Evolutionary conservation across 73 alveolate species (phyloP).

Genomic region (Stentor roeselii): DNA sequence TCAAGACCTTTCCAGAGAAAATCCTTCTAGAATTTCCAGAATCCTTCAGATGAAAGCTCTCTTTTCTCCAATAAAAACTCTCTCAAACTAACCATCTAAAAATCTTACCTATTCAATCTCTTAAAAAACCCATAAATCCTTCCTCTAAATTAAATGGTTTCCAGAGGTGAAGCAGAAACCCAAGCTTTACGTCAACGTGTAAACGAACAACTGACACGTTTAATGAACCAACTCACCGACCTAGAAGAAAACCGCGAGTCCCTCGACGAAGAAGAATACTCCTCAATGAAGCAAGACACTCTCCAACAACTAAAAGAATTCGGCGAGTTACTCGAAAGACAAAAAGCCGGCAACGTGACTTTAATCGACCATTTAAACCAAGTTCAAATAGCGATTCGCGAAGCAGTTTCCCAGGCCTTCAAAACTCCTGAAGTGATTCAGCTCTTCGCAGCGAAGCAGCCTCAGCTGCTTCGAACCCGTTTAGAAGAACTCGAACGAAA

Average conservation of each 20-base stretch:
- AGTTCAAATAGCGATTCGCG: conserved; percentile 9
- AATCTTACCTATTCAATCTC: no score
- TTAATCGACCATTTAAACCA: conserved; percentile 13
- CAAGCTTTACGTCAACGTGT: conserved; percentile 26
- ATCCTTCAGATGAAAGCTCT: no score
- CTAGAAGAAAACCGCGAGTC: conserved; percentile 13
- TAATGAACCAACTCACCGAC: conserved; percentile 4
- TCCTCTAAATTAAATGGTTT: background rate
- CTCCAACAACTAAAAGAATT: conserved; percentile 26
- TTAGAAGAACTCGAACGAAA: conserved; percentile 8
- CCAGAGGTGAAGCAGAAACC: conserved; percentile 30
- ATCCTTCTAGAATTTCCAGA: no score
- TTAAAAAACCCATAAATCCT: background rate
- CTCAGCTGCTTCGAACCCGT: background rate
- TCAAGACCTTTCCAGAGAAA: no score
- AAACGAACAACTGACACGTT: background rate
- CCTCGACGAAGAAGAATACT: conserved; percentile 9
- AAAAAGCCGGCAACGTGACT: conserved; percentile 3
- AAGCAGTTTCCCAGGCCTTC: conserved; percentile 28
- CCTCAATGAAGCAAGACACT: conserved; percentile 26
- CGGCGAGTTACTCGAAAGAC: conserved; percentile 10
- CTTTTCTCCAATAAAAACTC: no score
- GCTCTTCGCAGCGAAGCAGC: conserved; percentile 9
- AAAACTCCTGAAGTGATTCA: conserved; percentile 28
- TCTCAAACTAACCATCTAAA: no score